phyloP scores from a whole-genome alignment of 2,329 filamentous ascomycete genomes.

The Arthrobotrys conoides region DNA sequence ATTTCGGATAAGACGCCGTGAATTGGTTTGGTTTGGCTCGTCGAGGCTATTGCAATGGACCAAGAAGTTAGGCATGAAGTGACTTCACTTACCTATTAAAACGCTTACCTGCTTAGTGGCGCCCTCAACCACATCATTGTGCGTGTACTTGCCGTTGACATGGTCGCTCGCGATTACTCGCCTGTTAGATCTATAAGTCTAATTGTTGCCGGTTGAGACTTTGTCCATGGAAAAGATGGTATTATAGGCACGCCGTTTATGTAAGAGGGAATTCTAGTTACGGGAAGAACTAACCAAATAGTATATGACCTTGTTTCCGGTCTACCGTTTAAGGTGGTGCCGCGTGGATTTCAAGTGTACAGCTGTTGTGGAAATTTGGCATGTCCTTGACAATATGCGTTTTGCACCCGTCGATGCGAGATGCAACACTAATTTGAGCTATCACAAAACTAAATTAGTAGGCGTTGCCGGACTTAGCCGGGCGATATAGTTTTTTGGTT shows the following conservation, averaged over 20 bases:
- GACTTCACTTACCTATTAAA: conserved; percentile 32
- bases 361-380: conserved; percentile 24
- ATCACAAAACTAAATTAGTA: conserved; percentile 17
- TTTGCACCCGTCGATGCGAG: conserved; percentile 46
- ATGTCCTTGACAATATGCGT: conserved; percentile 22
- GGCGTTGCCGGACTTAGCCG: conserved; percentile 24
- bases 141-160: conserved; percentile 41
- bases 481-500: not conserved
- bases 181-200: conserved; percentile 30
- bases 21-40: conserved; percentile 28
- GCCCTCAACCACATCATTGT: conserved; percentile 12
- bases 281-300: conserved; percentile 29
- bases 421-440: conserved; percentile 15
- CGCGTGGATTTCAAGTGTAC: conserved; percentile 3
- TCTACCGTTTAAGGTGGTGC: conserved; percentile 13
- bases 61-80: conserved; percentile 4
- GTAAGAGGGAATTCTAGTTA: not conserved
- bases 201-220: conserved; percentile 6
- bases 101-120: conserved; percentile 5
- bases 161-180: conserved; percentile 38
- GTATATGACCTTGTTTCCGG: conserved; percentile 9
- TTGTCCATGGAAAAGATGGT: not conserved
- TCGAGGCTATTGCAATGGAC: conserved; percentile 16
- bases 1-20: conserved; percentile 35
- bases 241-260: conserved; percentile 20